These are phyloP conservation scores for Coemansia reversa DNA, from an alignment of 192 early-diverging fungal genomes.

Conservation along the genomic window DNA sequence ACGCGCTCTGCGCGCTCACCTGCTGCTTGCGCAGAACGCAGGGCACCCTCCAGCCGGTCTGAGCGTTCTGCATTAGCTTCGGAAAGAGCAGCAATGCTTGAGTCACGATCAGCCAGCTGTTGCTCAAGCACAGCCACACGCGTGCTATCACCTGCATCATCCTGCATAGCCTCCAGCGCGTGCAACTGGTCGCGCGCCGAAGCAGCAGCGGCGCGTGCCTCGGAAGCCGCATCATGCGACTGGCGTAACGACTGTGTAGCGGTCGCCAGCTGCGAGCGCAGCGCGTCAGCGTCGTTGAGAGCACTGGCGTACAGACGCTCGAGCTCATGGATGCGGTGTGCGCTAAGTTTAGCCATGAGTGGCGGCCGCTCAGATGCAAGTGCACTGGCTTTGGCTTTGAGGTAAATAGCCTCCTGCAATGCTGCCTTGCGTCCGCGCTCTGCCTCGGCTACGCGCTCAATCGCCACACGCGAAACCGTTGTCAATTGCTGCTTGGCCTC, in stretches of 20 bases:
- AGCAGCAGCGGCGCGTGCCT: conserved; percentile 37
- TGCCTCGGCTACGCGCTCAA: conserved; percentile 53
- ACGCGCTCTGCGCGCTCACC: conserved; percentile 46
- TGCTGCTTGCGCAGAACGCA: conserved; percentile 30
- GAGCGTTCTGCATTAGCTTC: conserved; percentile 13
- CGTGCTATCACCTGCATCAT: conserved; percentile 10
- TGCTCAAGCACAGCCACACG: conserved; percentile 17
- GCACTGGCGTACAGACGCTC: conserved; percentile 54
- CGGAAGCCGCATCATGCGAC: conserved; percentile 41
- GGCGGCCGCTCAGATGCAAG: conserved; percentile 32
- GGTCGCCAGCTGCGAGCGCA: conserved; percentile 45
- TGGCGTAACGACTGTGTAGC: conserved; percentile 49
- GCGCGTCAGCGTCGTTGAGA: conserved; percentile 52
- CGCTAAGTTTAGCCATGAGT: conserved; percentile 35
- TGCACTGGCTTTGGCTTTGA: conserved; percentile 53
- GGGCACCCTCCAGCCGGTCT: conserved; percentile 31
- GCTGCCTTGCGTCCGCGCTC: conserved; percentile 53
- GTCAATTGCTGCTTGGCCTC: conserved; percentile 52
- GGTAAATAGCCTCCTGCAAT: conserved; percentile 57
- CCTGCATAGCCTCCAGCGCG: conserved; percentile 33
- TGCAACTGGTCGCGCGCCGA: conserved; percentile 33
- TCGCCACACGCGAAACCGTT: conserved; percentile 45
- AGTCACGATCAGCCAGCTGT: conserved; percentile 22
- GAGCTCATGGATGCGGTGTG: conserved; percentile 45
- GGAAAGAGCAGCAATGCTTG: conserved; percentile 10